Evolutionary conservation across 1,284 basidiomycete genomes (phyloP).

Genomic region (Somion occarium): DNA sequence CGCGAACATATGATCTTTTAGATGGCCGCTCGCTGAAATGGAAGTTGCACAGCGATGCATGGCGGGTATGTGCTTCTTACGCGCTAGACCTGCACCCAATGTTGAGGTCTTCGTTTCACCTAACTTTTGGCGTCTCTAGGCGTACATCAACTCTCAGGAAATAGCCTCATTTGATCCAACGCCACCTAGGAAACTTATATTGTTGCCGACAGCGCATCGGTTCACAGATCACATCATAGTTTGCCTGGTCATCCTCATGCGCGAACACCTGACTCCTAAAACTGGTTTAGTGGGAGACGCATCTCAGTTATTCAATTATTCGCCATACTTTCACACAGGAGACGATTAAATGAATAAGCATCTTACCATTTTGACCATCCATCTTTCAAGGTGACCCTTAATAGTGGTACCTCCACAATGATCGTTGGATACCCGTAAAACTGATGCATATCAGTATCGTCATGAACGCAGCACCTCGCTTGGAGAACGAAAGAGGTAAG

Average conservation of each 20-base stretch:
- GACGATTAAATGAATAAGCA: neutral
- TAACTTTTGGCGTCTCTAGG: conserved; percentile 10
- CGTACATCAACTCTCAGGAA: conserved; percentile 12
- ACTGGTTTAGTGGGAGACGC: conserved; percentile 11
- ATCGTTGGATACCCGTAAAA: too few relatives aligned
- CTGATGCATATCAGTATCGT: too few relatives aligned
- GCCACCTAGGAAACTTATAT: conserved; percentile 17
- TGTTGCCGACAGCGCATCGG: conserved; percentile 19
- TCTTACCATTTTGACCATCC: too few relatives aligned
- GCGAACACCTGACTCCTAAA: conserved; percentile 19
- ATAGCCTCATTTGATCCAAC: conserved; percentile 20
- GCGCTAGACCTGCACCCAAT: neutral
- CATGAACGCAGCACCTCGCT: too few relatives aligned
- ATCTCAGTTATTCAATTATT: conserved; percentile 16
- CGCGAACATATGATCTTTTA: conserved; percentile 15
- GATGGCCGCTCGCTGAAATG: conserved; percentile 21
- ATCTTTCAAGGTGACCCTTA: too few relatives aligned
- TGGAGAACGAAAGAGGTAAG: too few relatives aligned
- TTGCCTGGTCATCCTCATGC: conserved; percentile 23
- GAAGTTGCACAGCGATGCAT: conserved; percentile 18
- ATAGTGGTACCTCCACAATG: too few relatives aligned
- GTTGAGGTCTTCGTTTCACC: neutral
- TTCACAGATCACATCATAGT: conserved; percentile 23
- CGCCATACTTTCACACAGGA: conserved; percentile 1
- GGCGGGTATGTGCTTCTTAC: conserved; percentile 17